Evolutionary conservation across 148 eudicot species (phyloP), one percentile per base, ranked within the genome.

Genomic region (Silene conica): DNA sequence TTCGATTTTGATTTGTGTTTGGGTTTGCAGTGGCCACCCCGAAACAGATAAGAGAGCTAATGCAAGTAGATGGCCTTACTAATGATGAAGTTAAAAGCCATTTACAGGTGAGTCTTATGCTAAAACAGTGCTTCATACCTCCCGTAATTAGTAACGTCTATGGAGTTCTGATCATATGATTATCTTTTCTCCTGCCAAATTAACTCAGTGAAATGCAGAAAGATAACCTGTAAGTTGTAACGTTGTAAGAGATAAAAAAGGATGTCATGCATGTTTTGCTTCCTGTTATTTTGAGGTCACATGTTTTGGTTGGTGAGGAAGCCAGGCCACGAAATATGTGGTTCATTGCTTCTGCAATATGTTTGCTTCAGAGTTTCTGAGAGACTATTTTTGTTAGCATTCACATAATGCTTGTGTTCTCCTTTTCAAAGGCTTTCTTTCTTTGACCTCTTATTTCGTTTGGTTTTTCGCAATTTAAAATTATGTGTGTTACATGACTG

Each of bases 41-140:
- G n/a, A 89, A 85, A 73, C 92, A 86, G 66, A 89, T 89, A 26
- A 83, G 87, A 50, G 90, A 86, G 6, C 76, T 74, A 9, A 89
- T 89, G 92, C 80, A 82, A 72, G 92, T 86, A 4, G 84, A 78
- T 61, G 90, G 87, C 52, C 84, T 89, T 31, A 89, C 90, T 55
- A 89, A 86, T 71, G 90, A 86, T 80, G 92, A 89, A 80, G 92
- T 89, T 45, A 89, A 89, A 76, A 89, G 92, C 80, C 92, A 89
- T 79, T 77, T 89, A 46, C 90, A 89, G 88, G 90, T 89, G 20
- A 5, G 43, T 58, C 14, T 50, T 8, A 16, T 72, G 6, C 52
- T 48, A 31, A 6, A 38, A 38, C 8, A 7, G 4, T 60, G 23
- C 18, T 25, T 9, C 43, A 1, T 34, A 6, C 3, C 15, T 15